phyloP scores from a whole-genome alignment of 2,329 filamentous ascomycete genomes.

The Paraphaeosphaeria sporulosa region DNA sequence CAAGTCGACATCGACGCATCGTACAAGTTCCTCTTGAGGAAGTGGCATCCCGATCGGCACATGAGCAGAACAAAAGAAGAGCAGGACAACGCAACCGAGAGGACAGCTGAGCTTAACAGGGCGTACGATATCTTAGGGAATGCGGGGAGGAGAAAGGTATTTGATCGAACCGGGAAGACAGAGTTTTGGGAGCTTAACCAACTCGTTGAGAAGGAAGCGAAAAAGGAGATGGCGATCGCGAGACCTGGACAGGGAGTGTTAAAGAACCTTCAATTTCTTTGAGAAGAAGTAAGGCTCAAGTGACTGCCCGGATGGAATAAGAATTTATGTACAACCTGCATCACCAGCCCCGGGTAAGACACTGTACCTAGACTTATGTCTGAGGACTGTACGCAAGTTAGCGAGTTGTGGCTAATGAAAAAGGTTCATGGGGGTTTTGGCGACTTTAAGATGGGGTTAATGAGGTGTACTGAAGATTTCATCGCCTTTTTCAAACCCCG shows the following conservation, averaged over 20 bases:
- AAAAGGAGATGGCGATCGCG: not conserved
- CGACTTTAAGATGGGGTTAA: no score
- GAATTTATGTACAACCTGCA: no score
- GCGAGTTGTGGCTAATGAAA: no score
- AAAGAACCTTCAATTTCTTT: not conserved
- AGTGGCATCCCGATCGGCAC: conserved; percentile 3
- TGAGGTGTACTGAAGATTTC: no score
- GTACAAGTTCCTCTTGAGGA: not conserved
- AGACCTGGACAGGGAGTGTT: not conserved
- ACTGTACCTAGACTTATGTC: no score
- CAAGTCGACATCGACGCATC: conserved; percentile 2
- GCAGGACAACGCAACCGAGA: not conserved
- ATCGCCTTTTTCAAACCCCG: no score
- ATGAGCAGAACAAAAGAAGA: not conserved
- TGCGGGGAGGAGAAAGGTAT: not conserved
- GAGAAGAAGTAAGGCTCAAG: not conserved
- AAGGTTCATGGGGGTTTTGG: no score
- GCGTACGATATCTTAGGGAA: not conserved
- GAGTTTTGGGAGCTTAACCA: conserved; percentile 2
- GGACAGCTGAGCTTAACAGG: not conserved
- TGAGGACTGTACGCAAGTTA: no score
- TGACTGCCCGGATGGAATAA: no score
- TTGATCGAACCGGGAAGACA: not conserved
- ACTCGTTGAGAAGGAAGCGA: not conserved
- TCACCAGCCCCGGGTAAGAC: no score